Conservation (phyloP, 176 grass and related monocot species). For the Oryza glumipatula region DNA sequence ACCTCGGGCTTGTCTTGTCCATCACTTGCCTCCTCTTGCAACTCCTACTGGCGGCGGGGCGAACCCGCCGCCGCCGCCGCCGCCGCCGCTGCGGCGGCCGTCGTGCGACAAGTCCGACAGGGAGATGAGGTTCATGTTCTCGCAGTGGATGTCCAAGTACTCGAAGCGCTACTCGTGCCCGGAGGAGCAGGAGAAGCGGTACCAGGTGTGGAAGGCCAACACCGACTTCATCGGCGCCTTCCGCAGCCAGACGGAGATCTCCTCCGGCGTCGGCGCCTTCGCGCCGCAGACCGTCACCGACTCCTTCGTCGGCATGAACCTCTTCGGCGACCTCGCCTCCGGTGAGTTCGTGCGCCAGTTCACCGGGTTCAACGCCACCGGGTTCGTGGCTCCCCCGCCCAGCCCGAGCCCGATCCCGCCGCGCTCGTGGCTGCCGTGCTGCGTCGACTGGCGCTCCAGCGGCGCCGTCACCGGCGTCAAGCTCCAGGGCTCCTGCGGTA, state of each 20-base stretch:
- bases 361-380: slow-evolving; percentile 13
- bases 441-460: slow-evolving; percentile 45
- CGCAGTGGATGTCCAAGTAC: slow-evolving; percentile 32
- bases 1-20: slow-evolving; percentile 3
- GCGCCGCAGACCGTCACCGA: slow-evolving; percentile 21
- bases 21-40: slow-evolving; percentile 2
- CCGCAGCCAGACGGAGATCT: neutral
- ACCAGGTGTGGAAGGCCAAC: slow-evolving; percentile 29
- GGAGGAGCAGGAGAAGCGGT: slow-evolving; percentile 16
- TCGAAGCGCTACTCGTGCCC: neutral
- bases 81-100: neutral
- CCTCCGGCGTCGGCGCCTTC: slow-evolving; percentile 19
- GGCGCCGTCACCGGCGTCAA: slow-evolving; percentile 44
- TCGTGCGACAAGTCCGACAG: neutral
- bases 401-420: neutral
- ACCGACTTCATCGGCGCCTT: slow-evolving; percentile 35
- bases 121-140: slow-evolving; percentile 18
- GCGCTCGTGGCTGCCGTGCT: slow-evolving; percentile 25
- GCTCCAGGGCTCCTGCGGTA: slow-evolving; percentile 29
- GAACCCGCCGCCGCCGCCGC: neutral
- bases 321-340: slow-evolving; percentile 37
- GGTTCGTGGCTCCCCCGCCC: neutral
- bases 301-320: slow-evolving; percentile 37
- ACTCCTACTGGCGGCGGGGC: neutral
- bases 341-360: slow-evolving; percentile 19